Base-by-base conservation (phyloP, 2,329 filamentous ascomycete genomes). In the Penicillium verrucosum region DNA sequence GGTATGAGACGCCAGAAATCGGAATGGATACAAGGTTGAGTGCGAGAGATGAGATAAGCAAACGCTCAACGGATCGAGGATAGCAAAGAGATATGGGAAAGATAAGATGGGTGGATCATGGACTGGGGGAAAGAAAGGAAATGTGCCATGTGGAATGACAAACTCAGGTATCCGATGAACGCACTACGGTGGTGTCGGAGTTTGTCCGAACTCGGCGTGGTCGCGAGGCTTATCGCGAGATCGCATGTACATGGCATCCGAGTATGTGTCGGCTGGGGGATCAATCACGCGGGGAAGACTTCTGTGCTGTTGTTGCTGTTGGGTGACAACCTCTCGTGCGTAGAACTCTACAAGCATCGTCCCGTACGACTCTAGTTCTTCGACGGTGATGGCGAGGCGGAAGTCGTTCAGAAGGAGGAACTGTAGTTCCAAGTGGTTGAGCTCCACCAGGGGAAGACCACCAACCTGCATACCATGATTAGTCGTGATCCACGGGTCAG, bases 301-400 rank as follows among this genome's bases (percentile, higher is more conserved):
- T 30, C 56, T 42, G 12, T 50, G 37, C 25, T 64, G 62, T 16
- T 61, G 61, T 18, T 68, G 66, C 27, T 68, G 78, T 66, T 88
- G 86, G 27, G 85, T 80, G 27, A 96, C 84, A 16, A 97, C 88
- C 73, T 99, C 94, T 52, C 93, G 83, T 0, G 92, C 93, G 70
- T 97, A 99, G 70, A 97, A 99, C 70, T 97, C 93, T 16, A 99
- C 94, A 12, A 99, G 81, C 93, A 97, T 97, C 1, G 94, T 99
- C 5, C 92, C 94, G 68, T 99, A 99, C 0, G 92, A 91, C 74
- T 99, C 94, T 57, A 99, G 84, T 68, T 97, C 93, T 77, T 97
- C 94, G 14, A 97, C 89, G 0, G 93, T 89, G 10, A 99, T 89
- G 2, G 91, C 90, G 16, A 99, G 86, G 57, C 93, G 87, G 73